Base-by-base conservation (phyloP, 495 filamentous ascomycete genomes). In the Aspergillus funiculosus region DNA sequence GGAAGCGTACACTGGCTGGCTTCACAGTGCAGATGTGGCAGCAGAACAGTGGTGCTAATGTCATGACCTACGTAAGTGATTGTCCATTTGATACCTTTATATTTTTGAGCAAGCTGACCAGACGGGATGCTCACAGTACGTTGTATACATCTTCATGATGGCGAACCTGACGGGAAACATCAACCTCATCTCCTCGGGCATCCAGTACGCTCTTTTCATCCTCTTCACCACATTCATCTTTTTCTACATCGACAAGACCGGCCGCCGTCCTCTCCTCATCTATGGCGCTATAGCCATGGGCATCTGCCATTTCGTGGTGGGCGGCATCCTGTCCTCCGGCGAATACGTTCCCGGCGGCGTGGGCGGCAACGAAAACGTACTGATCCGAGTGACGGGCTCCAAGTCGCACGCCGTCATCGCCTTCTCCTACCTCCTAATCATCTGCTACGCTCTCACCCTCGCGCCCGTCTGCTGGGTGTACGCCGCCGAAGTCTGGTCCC, bases 181-280 rank as follows among this genome's bases (percentile, higher is more conserved):
- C 51, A 76, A 73, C 57, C 67, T 83, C 47, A 69, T 80, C 35
- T 77, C 73, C 1, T 81, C 78, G 2, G 77, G 78, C 4, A 67
- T 83, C 28, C 80, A 83, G 51, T 85, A 83, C 59, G 81, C 79
- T 7, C 60, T 84, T 4, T 82, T 85, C 62, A 81, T 85, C 56
- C 64, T 82, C 54, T 79, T 79, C 56, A 83, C 79, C 0, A 58
- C 69, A 9, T 54, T 79, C 36, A 78, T 77, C 49, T 82, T 77
- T 62, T 74, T 81, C 60, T 81, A 78, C 60, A 81, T 85, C 57
- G 82, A 86, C 53, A 73, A 69, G 35, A 81, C 72, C 13, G 79
- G 82, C 17, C 78, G 80, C 26, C 71, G 82, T 34, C 70, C 76
- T 4, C 67, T 86, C 3, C 74, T 88, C 18, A 72, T 86, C 21